Evolutionary conservation across 768 basidiomycete genomes (phyloP), one percentile per base, ranked within the genome.

Genomic region (Ramaria rubella): DNA sequence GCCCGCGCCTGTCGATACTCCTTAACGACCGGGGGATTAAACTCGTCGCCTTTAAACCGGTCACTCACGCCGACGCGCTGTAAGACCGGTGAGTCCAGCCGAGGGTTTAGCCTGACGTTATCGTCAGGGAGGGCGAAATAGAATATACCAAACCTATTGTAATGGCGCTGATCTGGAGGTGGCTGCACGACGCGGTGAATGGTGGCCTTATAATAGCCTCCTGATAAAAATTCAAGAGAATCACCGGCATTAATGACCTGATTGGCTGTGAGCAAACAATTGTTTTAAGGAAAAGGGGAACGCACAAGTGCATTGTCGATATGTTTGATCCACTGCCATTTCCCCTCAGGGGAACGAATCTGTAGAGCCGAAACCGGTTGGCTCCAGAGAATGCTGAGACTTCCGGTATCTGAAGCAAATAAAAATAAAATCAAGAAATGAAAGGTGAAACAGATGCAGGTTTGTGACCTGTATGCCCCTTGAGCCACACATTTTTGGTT

Each of bases 161-260:
- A 68, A 29, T 63, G 65, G 29, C 68, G 76, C 60, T 85, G 83
- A 58, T 83, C 81, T 0, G 64, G 61, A 9, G 82, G 83, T 2
- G 82, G 83, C 60, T 79, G 79, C 3, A 81, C 71, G 17, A 85
- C 82, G 14, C 82, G 77, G 61, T 85, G 83, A 49, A 83, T 77
- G 1, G 82, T 83, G 12, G 76, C 78, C 30, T 72, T 75, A 67
- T 83, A 83, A 60, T 71, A 82, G 1, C 81, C 81, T 1, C 83
- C 81, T 1, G 80, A 81, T 21, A 85, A 71, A 62, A 83, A 81
- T 51, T 83, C 77, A 59, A 86, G 63, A 0, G 76, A 75, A 57
- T 84, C 83, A 5, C 82, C 83, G 0, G 78, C 73, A 51, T 85
- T 84, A 48, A 86, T 73, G 8, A 82, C 75, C 50, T 59, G 23